A percentile compares a stretch with the other conserved stretches of the same genome.
These are phyloP conservation scores for Comarum palustre DNA, from an alignment of 306 rosid species.

Conservation along the genomic window DNA sequence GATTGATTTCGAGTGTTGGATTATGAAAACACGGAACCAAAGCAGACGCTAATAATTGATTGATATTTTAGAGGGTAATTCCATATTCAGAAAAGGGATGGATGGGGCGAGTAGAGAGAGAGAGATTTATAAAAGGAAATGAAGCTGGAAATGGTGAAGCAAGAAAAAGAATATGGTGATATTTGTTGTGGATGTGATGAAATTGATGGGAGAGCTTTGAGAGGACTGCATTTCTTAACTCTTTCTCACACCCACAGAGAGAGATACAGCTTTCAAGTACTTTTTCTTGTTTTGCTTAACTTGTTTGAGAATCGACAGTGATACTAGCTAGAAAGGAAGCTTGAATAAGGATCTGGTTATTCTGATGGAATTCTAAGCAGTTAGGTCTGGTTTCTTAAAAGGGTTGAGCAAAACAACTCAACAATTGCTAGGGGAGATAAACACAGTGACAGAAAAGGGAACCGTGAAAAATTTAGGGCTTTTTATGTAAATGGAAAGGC, in stretches of 20 bases:
- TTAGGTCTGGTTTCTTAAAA: slow-evolving; percentile 50
- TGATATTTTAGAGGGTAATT: slow-evolving; percentile 34
- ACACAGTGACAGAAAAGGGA: slow-evolving; percentile 15
- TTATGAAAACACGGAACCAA: slow-evolving; percentile 18
- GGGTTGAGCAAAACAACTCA: slow-evolving; percentile 42
- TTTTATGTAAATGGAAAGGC: slow-evolving; percentile 36
- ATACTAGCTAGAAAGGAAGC: slow-evolving; percentile 23
- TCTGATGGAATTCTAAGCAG: slow-evolving; percentile 27
- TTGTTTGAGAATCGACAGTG: slow-evolving; percentile 32
- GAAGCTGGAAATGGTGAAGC: slow-evolving; percentile 44
- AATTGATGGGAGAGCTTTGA: slow-evolving; percentile 62
- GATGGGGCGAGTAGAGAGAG: slow-evolving; percentile 12
- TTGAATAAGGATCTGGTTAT: slow-evolving; percentile 6
- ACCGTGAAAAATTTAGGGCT: slow-evolving; percentile 29
- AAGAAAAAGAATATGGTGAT: slow-evolving; percentile 25
- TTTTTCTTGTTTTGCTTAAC: slow-evolving; percentile 20
- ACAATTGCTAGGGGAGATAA: slow-evolving; percentile 10
- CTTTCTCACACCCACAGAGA: slow-evolving; percentile 20
- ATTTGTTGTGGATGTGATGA: slow-evolving; percentile 33
- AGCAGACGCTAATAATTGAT: slow-evolving; percentile 31
- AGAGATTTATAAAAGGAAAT: slow-evolving; percentile 6
- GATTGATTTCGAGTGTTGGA: neutral
- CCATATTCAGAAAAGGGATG: slow-evolving; percentile 19
- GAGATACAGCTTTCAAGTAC: neutral
- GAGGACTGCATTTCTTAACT: slow-evolving; percentile 46